Evolutionary conservation across 306 rosid species (phyloP), one percentile per base, ranked within the genome.

Genomic region (Cicer bijugum): DNA sequence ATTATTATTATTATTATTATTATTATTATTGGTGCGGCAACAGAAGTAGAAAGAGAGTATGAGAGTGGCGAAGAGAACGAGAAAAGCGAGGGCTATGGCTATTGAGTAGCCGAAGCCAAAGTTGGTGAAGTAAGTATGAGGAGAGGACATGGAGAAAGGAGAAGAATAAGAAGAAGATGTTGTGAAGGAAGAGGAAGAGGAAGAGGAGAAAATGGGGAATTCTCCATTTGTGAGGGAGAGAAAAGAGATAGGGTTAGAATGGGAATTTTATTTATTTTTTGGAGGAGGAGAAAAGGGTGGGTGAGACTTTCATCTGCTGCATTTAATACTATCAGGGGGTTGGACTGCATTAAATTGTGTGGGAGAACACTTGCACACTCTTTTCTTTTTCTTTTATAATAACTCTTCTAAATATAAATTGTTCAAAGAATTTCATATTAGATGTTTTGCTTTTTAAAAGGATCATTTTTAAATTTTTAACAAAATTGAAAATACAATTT

Each of bases 51-150:
- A 91, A 52, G 89, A 83, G 83, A 94, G 96, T 75, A 93, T 75
- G 50, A 93, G 86, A 12, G 93, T 78, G 66, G 97, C 88, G 84
- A 93, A 89, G 57, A 93, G 93, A 67, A 93, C 81, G 58, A 93
- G 96, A 65, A 91, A 89, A 74, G 82, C 92, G 7, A 93, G 89
- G 74, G 94, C 88, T 67, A 93, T 86, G 88, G 96, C 98, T 65
- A 93, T 93, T 83, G 92, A 85, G 80, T 93, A 93, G 87, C 97
- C 98, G 19, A 93, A 86, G 78, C 98, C 98, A 35, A 91, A 74
- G 59, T 83, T 82, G 67, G 94, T n/a, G 85, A 93, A 56, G 85
- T 85, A 86, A 69, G 80, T 6, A 82, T 79, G 71, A 2, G 76
- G 48, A 35, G 75, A 56, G 55, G 78, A 64, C 74, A 75, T 75